Base-by-base conservation (phyloP, 441 rosid species). In the Euphorbia celastroides region DNA sequence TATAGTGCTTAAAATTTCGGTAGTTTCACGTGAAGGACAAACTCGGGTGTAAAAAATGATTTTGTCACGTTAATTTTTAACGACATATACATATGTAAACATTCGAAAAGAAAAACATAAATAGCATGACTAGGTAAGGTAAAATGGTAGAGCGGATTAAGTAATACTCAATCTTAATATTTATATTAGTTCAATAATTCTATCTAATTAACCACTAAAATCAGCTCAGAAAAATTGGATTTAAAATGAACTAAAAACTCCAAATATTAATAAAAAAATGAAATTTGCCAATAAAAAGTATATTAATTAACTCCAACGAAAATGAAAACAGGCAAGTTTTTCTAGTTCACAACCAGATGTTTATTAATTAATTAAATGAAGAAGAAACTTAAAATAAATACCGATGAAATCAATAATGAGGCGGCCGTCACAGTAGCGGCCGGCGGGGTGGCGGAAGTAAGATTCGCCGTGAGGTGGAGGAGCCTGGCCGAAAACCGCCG, bases 401-500 rank as follows among this genome's bases (percentile, higher is more conserved):
- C 85, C 85, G 0, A 82, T 70, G 28, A 82, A 75, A 52, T 80
- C 82, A 16, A 82, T 36, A 58, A 80, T 41, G 36, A 82, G 64
- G 4, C 85, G 85, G 60, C 83, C 85, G 31, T 81, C 81, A 42
- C 67, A 64, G 59, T 67, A 82, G 23, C 84, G 82, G 4, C 84
- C 84, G 7, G 70, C 77, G 0, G 82, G 86, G 30, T 67, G 64
- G 68, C 64, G 77, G 76, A 82, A 82, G 74, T n/a, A 74, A 13
- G 86, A 66, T 71, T 74, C 70, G 2, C 86, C 86, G 1, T 74
- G 55, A 44, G 86, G 84, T 6, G 70, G 38, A 9, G 74, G 79
- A 16, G 78, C 79, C 57, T 68, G 82, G 3, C 84, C 82, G n/a
- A 74, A 80, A 10, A 65, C 74, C 0, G 86, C 83, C 0, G 86